Base-by-base conservation (phyloP, 2,329 filamentous ascomycete species). In the Dothistroma pini region DNA sequence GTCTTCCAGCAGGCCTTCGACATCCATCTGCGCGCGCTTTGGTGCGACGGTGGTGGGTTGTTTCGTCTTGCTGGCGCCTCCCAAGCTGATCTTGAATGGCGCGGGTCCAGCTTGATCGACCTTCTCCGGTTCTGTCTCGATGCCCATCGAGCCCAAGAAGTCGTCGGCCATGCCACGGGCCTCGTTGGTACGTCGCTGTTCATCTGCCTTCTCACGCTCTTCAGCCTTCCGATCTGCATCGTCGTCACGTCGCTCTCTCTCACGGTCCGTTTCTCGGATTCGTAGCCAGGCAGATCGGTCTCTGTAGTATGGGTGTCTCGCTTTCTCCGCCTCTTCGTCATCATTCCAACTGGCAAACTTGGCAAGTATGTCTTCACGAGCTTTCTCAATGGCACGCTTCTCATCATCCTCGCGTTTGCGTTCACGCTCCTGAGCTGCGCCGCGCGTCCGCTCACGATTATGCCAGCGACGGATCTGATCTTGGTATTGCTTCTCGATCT, bases 1-100 rank as follows among this genome's bases (percentile, higher is more conserved):
- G 75, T 97, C 93, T 77, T 97, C 95, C 66, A 99, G 81, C 0
- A 99, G 81, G 34, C 91, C 91, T 79, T 97, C 95, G 58, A 99
- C 91, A 73, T 99, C 95, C 59, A 92, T 92, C 63, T 96, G 88
- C 0, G 91, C 63, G 19, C 67, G 62, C 31, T 61, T 62, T n/a
- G 58, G 56, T 14, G 60, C 63, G 32, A 76, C 54, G 80, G 57
- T 84, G 77, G 58, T 82, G 31, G 29, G n/a, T 83, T 16, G 82
- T 71, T 86, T 91, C 29, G 63, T 61, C 74, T 96, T 91, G 0
- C 93, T 78, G 7, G 69, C 91, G 0, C 91, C 91, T 57, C 93
- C 93, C 29, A 97, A 87, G 1, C 92, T 96, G 60, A 97, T 84
- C 75, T 96, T 97, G 84, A 97, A 96, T 25, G 88, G 68, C 34